Percentiles rank a stretch among this genome's conserved stretches.
phyloP scores from a whole-genome alignment of 2,329 filamentous ascomycete species.

The Calonectria montana region DNA sequence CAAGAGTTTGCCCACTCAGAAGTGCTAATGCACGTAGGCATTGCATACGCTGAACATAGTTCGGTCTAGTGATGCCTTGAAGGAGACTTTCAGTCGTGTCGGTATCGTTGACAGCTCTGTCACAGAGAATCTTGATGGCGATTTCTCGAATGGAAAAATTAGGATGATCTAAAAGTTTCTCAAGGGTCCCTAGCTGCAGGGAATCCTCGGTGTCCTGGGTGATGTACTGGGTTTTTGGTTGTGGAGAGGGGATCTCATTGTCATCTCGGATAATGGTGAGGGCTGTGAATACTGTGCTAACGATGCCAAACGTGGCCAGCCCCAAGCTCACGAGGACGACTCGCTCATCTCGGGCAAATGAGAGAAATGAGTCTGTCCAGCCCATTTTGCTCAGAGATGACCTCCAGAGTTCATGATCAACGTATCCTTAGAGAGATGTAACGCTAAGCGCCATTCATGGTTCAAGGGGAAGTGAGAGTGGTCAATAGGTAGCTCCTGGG shows the following conservation, averaged over 20 bases:
- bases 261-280: constrained; percentile 71
- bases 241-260: constrained; percentile 72
- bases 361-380: constrained; percentile 44
- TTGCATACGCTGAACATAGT: constrained; percentile 69
- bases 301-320: constrained; percentile 68
- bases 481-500: constrained; percentile 25
- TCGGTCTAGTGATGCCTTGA: constrained; percentile 67
- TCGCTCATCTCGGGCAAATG: constrained; percentile 61
- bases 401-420: constrained; percentile 20
- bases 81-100: constrained; percentile 63
- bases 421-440: not conserved
- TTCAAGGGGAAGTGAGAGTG: not conserved
- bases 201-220: constrained; percentile 81
- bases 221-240: constrained; percentile 78
- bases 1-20: constrained; percentile 57
- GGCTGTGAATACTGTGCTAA: constrained; percentile 67
- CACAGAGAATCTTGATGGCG: constrained; percentile 68
- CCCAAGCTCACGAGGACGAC: constrained; percentile 65
- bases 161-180: constrained; percentile 75
- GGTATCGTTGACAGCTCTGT: constrained; percentile 69
- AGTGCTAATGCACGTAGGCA: constrained; percentile 68
- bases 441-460: not conserved
- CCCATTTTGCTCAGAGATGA: constrained; percentile 50
- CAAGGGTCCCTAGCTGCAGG: constrained; percentile 72
- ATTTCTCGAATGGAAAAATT: constrained; percentile 80